Conservation (phyloP, 108 stramenopile species). For the Skeletonema costatum region DNA sequence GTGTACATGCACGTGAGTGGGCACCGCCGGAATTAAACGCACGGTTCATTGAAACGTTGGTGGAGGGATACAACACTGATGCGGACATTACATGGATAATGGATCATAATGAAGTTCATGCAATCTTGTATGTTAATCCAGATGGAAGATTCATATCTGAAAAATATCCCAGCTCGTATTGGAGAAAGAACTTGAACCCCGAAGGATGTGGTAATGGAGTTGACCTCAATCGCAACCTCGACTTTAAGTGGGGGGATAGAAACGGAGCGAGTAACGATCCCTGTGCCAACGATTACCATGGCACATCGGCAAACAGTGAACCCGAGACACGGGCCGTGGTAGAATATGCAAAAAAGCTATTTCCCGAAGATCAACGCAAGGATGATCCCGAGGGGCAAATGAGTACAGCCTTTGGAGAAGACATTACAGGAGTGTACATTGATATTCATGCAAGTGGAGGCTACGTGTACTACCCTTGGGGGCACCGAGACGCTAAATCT, state of each 20-base stretch:
- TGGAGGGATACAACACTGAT: constrained; percentile 30
- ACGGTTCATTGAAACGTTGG: constrained; percentile 33
- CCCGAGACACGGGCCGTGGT: constrained; percentile 54
- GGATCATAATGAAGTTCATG: constrained; percentile 50
- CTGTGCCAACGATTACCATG: constrained; percentile 43
- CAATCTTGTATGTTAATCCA: constrained; percentile 58
- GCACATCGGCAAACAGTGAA: constrained; percentile 42
- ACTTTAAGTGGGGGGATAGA: constrained; percentile 50
- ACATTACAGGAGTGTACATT: constrained; percentile 45
- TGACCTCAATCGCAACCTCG: constrained; percentile 68
- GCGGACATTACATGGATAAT: constrained; percentile 50
- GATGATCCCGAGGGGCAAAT: constrained; percentile 23
- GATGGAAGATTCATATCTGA: constrained; percentile 60
- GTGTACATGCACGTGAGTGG: constrained; percentile 59
- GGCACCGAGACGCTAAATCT: constrained; percentile 18
- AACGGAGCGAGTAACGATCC: constrained; percentile 33
- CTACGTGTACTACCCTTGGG: constrained; percentile 50
- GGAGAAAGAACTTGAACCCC: constrained; percentile 57
- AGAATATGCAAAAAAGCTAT: constrained; percentile 42
- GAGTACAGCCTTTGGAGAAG: constrained; percentile 29
- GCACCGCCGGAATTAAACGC: constrained; percentile 56
- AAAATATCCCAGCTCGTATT: constrained; percentile 13
- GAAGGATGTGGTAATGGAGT: constrained; percentile 38
- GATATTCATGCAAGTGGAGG: constrained; percentile 57
- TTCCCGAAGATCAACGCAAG: constrained; percentile 48